Evolutionary conservation across 306 rosid species (phyloP).

Genomic region (Vigna trinervia): DNA sequence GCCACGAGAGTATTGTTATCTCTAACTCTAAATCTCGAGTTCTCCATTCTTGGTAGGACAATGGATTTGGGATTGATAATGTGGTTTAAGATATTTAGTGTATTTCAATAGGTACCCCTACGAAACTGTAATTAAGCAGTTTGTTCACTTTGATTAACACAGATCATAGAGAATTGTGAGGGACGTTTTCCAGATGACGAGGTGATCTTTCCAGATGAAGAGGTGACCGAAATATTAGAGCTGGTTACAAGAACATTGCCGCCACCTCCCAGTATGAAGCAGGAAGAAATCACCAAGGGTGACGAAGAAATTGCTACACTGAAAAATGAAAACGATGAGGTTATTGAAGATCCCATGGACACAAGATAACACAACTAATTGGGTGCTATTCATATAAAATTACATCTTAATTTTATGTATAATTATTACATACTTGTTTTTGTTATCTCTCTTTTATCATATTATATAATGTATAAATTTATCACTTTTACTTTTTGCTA

Average conservation of each 20-base stretch:
- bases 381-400: no score
- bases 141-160: constrained; percentile 22
- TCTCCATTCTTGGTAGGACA: neutral
- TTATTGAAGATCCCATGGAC: constrained; percentile 44
- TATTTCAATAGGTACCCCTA: neutral
- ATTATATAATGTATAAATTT: no score
- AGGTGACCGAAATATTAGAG: constrained; percentile 53
- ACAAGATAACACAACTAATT: neutral
- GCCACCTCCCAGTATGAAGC: constrained; percentile 9
- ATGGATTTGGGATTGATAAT: constrained; percentile 7
- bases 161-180: constrained; percentile 61
- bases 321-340: constrained; percentile 32
- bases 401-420: no score
- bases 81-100: constrained; percentile 15
- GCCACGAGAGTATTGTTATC: neutral
- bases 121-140: constrained; percentile 12
- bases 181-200: constrained; percentile 51
- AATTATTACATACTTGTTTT: no score
- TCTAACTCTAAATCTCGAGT: neutral
- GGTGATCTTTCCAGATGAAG: constrained; percentile 31
- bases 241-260: constrained; percentile 62
- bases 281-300: constrained; percentile 34
- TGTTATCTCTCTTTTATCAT: no score
- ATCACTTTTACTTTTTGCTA: no score
- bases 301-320: constrained; percentile 36